These are phyloP conservation scores for Angomonas ambiguus DNA, from an alignment of 208 protist species.

Conservation along the genomic window DNA sequence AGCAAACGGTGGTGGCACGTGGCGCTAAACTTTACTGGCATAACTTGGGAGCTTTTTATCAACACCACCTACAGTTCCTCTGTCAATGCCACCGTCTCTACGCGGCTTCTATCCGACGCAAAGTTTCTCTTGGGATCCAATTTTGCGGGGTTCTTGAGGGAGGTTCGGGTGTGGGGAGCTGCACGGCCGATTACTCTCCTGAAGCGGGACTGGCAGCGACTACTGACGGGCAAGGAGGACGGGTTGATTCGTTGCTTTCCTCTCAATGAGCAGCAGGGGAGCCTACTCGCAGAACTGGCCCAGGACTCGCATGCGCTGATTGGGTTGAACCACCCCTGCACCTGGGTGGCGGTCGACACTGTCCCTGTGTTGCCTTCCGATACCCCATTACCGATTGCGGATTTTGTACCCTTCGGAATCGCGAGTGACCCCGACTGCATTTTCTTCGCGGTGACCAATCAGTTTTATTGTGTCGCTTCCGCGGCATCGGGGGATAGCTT, in stretches of 20 bases:
- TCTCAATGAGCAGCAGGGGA: slow-evolving; percentile 71
- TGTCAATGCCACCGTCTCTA: slow-evolving; percentile 45
- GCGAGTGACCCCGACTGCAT: slow-evolving; percentile 46
- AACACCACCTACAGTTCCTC: slow-evolving; percentile 49
- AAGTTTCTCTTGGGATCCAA: slow-evolving; percentile 68
- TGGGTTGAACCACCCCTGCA: slow-evolving; percentile 37
- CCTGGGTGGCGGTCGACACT: slow-evolving; percentile 47
- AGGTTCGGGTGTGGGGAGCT: slow-evolving; percentile 82
- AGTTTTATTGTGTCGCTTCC: slow-evolving; percentile 40
- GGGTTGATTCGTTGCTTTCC: slow-evolving; percentile 71
- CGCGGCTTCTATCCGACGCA: slow-evolving; percentile 49
- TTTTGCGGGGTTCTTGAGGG: slow-evolving; percentile 71
- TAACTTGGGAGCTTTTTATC: slow-evolving; percentile 77
- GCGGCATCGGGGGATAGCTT: slow-evolving; percentile 44
- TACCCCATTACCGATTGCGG: slow-evolving; percentile 31
- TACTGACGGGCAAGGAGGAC: slow-evolving; percentile 48
- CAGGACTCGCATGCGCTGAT: slow-evolving; percentile 47
- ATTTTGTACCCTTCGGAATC: slow-evolving; percentile 68
- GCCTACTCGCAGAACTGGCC: slow-evolving; percentile 74
- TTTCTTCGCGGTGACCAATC: slow-evolving; percentile 51
- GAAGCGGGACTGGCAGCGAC: slow-evolving; percentile 56
- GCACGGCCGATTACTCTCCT: slow-evolving; percentile 51
- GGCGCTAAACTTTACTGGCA: slow-evolving; percentile 85
- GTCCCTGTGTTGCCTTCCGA: slow-evolving; percentile 35
- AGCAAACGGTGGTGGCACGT: slow-evolving; percentile 83